Percentiles rank a stretch among this genome's conserved stretches.
phyloP scores from a whole-genome alignment of 139 green algal species.

The Chlorella sorokiniana region DNA sequence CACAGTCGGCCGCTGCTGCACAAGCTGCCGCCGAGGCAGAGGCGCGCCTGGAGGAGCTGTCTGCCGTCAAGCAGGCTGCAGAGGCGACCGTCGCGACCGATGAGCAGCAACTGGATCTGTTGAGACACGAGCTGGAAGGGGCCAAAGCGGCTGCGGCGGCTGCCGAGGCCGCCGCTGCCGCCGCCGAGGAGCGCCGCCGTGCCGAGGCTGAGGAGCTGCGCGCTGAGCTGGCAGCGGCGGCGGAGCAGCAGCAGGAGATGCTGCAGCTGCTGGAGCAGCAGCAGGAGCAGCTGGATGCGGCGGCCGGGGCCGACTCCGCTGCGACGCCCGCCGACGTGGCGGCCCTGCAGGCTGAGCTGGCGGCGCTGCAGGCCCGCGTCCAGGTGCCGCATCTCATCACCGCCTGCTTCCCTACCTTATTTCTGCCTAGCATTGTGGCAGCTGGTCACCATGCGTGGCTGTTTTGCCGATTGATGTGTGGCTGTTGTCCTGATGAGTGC shows the following conservation, averaged over 20 bases:
- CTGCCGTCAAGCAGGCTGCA: background rate
- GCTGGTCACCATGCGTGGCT: no score
- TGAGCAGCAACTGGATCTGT: no score
- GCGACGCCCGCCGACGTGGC: background rate
- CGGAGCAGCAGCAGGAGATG: slow-evolving; percentile 1
- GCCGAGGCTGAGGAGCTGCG: background rate
- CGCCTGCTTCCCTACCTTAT: no score
- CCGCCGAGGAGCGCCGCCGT: background rate
- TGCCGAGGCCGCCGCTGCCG: background rate
- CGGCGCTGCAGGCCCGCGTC: background rate
- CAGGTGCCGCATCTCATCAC: background rate
- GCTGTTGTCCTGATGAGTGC: no score
- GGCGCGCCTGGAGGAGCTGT: background rate
- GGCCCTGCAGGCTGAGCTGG: slow-evolving; percentile 11
- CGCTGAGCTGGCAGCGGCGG: background rate
- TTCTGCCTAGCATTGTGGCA: background rate
- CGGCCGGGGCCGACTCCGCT: background rate
- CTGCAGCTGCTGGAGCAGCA: slow-evolving; percentile 3
- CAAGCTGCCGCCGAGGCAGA: background rate
- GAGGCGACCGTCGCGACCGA: background rate
- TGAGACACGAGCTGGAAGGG: background rate
- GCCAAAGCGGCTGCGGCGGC: background rate
- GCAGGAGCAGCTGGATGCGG: background rate
- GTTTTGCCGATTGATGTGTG: no score
- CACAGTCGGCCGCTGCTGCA: background rate